Evolutionary conservation across 2,329 filamentous ascomycete species (phyloP).

Genomic region (Fonsecaea multimorphosa): DNA sequence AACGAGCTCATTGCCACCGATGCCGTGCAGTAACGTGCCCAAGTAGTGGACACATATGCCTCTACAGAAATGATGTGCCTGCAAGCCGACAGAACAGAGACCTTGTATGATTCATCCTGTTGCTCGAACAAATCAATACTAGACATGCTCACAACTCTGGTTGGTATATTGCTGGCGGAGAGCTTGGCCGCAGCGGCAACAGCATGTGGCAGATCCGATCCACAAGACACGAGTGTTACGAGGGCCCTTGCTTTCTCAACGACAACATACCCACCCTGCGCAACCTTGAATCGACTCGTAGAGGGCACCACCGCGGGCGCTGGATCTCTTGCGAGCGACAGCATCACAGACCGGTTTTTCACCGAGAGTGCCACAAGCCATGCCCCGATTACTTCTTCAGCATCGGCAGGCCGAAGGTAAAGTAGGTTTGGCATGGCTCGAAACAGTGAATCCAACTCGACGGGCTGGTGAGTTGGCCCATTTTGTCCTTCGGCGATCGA

Average conservation of each 20-base stretch:
- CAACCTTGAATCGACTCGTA: slow-evolving; percentile 44
- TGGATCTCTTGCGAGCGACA: slow-evolving; percentile 42
- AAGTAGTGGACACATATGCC: slow-evolving; percentile 45
- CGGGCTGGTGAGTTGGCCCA: slow-evolving; percentile 68
- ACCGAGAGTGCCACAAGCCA: slow-evolving; percentile 45
- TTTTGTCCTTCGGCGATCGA: slow-evolving; percentile 64
- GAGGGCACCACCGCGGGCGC: slow-evolving; percentile 1
- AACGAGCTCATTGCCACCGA: slow-evolving; percentile 11
- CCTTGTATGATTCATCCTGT: slow-evolving; percentile 53
- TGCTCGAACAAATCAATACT: slow-evolving; percentile 55
- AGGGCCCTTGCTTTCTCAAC: slow-evolving; percentile 41
- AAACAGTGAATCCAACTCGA: slow-evolving; percentile 63
- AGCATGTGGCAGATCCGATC: slow-evolving; percentile 55
- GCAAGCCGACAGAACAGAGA: slow-evolving; percentile 46
- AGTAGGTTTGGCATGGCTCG: slow-evolving; percentile 68
- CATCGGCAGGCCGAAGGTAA: slow-evolving; percentile 66
- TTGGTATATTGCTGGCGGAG: slow-evolving; percentile 45
- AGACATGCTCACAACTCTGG: slow-evolving; percentile 56
- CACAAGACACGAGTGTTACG: slow-evolving; percentile 55
- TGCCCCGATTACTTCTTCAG: slow-evolving; percentile 60
- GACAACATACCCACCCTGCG: slow-evolving; percentile 49
- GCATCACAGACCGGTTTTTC: slow-evolving; percentile 44
- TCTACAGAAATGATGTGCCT: slow-evolving; percentile 52
- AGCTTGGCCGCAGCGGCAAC: slow-evolving; percentile 50
- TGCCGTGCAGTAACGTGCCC: slow-evolving; percentile 10